Conservation (phyloP, 2,329 filamentous ascomycete genomes). For the Periconia sp. region DNA sequence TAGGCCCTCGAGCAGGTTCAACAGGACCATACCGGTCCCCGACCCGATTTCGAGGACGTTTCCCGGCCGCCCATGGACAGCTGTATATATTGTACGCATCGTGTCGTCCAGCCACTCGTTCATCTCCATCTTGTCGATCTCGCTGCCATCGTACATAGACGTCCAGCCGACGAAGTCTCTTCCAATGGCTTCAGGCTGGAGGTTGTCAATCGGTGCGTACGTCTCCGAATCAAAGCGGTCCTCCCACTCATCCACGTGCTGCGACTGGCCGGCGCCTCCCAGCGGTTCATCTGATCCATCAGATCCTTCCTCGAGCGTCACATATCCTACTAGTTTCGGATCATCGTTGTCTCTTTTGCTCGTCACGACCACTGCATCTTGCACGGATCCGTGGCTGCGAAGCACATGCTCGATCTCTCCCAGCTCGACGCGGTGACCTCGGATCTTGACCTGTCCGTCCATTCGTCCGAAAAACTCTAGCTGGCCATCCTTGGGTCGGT, state of each 20-base stretch:
- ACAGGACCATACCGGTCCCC: conserved; percentile 13
- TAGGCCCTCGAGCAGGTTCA: conserved; percentile 7
- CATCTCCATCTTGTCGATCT: conserved; percentile 11
- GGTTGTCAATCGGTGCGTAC: background rate
- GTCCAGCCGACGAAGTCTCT: conserved; percentile 12
- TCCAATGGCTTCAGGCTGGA: conserved; percentile 3
- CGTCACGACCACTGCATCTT: background rate
- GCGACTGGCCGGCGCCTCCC: background rate
- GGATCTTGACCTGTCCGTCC: conserved; percentile 17
- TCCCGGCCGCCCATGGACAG: background rate
- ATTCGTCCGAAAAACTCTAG: conserved; percentile 14
- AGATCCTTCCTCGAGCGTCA: background rate
- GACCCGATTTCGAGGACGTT: conserved; percentile 11
- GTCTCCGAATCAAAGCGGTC: conserved; percentile 5
- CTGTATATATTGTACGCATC: conserved; percentile 4
- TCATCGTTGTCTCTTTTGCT: background rate
- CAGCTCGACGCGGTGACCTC: conserved; percentile 18
- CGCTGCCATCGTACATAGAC: conserved; percentile 11
- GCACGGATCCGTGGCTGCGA: background rate
- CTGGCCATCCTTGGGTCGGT: conserved; percentile 9
- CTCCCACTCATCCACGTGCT: conserved; percentile 5
- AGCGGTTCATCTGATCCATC: background rate
- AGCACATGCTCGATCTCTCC: conserved; percentile 11
- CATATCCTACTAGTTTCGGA: background rate
- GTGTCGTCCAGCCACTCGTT: conserved; percentile 14